Evolutionary conservation across 495 filamentous ascomycete species (phyloP).

Genomic region (Podospora pseudoanserina): DNA sequence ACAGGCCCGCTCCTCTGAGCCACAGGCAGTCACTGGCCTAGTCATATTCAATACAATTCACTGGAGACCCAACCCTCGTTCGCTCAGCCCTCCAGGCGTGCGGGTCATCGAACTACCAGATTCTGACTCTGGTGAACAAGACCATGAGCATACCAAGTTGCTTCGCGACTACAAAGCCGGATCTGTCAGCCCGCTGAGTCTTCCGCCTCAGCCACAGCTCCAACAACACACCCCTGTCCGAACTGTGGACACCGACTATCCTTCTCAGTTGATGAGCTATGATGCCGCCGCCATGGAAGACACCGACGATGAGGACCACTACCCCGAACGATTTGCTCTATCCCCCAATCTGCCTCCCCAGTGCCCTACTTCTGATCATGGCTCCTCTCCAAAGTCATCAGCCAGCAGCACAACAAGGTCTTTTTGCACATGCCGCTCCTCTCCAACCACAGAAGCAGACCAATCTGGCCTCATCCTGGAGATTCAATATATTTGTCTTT

Average conservation of each 20-base stretch:
- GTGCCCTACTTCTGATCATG: background rate
- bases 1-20: background rate
- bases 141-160: background rate
- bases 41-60: conserved; percentile 1
- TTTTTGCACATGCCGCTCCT: background rate
- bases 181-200: background rate
- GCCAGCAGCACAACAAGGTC: background rate
- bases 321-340: background rate
- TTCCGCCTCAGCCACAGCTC: background rate
- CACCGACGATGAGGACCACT: background rate
- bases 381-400: background rate
- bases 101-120: background rate
- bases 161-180: background rate
- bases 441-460: background rate
- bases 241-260: background rate
- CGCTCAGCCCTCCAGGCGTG: background rate
- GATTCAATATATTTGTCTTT: background rate
- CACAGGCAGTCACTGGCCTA: too few species aligned
- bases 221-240: background rate
- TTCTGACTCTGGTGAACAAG: background rate
- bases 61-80: background rate
- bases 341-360: background rate
- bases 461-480: background rate
- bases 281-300: background rate
- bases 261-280: background rate